Base-by-base conservation (phyloP, 2,329 filamentous ascomycete species). In the Hymenoscyphus occultus region DNA sequence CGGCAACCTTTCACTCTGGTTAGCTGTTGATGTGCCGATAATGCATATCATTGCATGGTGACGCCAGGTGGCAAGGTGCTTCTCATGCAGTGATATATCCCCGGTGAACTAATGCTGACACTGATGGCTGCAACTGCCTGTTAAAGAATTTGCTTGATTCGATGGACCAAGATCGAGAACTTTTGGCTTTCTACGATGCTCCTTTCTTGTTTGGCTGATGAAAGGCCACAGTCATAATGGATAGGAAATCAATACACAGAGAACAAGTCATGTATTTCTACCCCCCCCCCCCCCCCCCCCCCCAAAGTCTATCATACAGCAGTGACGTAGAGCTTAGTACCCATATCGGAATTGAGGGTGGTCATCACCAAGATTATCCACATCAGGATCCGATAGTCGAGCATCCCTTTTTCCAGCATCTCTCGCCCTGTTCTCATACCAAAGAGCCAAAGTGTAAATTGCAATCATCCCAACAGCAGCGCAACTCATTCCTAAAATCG, bases 331-430 rank as follows among this genome's bases (percentile, higher is more conserved):
- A 48, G 9, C 10, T 59, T 31, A 63, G 31, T 63, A 63, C 19
- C 54, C 61, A 51, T 63, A 63, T 16, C 61, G 40, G 51, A 63
- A 63, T 10, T 56, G 48, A 39, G 61, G 61, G 28, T 63, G 61
- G 39, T 63, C 61, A 59, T 63, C 61, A 31, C 61, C 61, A 39
- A 63, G 39, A 19, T 63, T 63, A 16, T 63, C 39, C 58, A 64
- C 54, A 45, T 64, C 58, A 16, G 63, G 63, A 58, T 67, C 65
- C 16, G 71, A 67, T 22, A 84, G 71, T 42, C 80, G 75, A 60
- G 76, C 70, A 67, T 84, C 79, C 59, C 80, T 76, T 69, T 81
- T 78, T 0, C 82, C 82, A 10, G 76, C 71, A 16, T 80, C 79
- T 56, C 82, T 77, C 75, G 77, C 79, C 68, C 70, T 74, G 67